Conservation (phyloP, 495 filamentous ascomycete species). For the Podospora sp. region DNA sequence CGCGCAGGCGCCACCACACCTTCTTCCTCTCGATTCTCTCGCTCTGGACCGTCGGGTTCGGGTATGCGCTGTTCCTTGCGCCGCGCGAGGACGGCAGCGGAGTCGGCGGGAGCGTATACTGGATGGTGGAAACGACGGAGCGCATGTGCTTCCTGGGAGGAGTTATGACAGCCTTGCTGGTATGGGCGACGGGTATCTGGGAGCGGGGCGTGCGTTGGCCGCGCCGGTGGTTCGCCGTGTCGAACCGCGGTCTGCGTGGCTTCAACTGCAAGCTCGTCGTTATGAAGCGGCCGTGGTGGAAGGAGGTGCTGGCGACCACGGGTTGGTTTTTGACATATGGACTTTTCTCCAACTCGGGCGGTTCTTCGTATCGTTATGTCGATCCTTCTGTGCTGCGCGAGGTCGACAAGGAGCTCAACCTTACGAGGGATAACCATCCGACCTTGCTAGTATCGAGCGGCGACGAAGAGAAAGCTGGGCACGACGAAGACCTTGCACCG, state of each 20-base stretch:
- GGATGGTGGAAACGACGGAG: constrained; percentile 86
- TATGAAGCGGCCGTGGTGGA: constrained; percentile 80
- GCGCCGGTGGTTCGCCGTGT: constrained; percentile 80
- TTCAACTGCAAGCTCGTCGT: constrained; percentile 97
- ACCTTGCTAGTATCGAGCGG: constrained; percentile 43
- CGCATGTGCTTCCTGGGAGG: constrained; percentile 88
- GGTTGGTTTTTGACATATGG: constrained; percentile 77
- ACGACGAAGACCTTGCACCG: constrained; percentile 82
- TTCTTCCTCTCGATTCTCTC: constrained; percentile 83
- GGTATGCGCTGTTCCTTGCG: constrained; percentile 83
- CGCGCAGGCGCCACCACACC: constrained; percentile 89
- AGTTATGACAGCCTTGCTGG: constrained; percentile 74
- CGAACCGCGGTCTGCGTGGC: constrained; percentile 84
- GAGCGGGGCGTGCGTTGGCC: constrained; percentile 95
- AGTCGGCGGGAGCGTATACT: constrained; percentile 91
- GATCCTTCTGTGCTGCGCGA: constrained; percentile 57
- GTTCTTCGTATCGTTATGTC: constrained; percentile 68
- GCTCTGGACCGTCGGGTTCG: constrained; percentile 79
- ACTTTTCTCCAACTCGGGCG: constrained; percentile 63
- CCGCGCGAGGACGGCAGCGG: constrained; percentile 88
- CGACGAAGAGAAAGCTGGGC: constrained; percentile 57
- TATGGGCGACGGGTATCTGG: constrained; percentile 95
- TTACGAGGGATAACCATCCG: constrained; percentile 44
- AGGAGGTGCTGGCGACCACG: constrained; percentile 68
- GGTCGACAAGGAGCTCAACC: constrained; percentile 52